Evolutionary conservation across 164 flowering plant genomes (phyloP), one percentile per base, ranked within the genome.

Genomic region (Kalanchoe fedtschenkoi): DNA sequence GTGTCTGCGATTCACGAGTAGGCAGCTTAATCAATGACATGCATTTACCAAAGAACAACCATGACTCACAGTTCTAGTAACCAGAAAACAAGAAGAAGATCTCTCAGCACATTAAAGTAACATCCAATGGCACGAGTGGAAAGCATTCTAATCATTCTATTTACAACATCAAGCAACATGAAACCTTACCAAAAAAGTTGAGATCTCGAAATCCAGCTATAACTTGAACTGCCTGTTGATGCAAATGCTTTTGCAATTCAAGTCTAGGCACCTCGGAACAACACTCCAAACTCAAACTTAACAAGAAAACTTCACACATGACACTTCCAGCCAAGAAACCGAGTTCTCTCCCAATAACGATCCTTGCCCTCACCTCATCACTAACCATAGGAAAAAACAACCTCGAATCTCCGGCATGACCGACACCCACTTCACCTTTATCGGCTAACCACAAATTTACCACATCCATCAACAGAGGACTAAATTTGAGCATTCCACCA

Each of bases 111-210:
- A n/a, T n/a, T n/a, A n/a, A n/a, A n/a, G n/a, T n/a, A n/a, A n/a
- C n/a, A n/a, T n/a, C n/a, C n/a, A n/a, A n/a, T n/a, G n/a, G n/a
- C n/a, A n/a, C n/a, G n/a, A n/a, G n/a, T n/a, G n/a, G n/a, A n/a
- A n/a, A n/a, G n/a, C 26, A 19, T 24, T 3, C 51, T 34, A 38
- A 34, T 32, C 30, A 37, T 37, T 37, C 39, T 37, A 51, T 29
- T 14, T 10, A 53, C 14, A 7, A 15, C 32, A 51, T 11, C 24
- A 43, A n/a, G 21, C n/a, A n/a, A n/a, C n/a, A n/a, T n/a, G n/a
- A 34, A 37, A 11, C 15, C 80, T 67, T 62, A 85, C 90, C 90
- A 61, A 76, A 67, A 66, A 87, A 87, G 62, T 75, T 68, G 32
- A 44, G 61, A 62, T 69, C 80, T 32, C 69, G 76, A 29, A 81